Conservation (phyloP, 768 basidiomycete species). For the Clathrus columnatus region DNA sequence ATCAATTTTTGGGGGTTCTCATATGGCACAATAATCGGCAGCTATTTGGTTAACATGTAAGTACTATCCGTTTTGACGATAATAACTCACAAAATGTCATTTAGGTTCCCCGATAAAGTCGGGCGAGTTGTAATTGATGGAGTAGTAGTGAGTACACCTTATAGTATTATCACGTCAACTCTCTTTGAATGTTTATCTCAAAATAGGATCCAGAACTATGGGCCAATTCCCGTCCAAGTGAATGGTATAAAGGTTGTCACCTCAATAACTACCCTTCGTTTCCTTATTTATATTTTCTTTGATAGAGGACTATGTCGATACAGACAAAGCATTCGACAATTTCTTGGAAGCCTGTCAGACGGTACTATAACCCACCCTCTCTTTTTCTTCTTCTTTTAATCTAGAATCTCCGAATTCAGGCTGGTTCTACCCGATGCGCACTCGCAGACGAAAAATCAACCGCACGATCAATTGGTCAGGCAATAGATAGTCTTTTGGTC, state of each 20-base stretch:
- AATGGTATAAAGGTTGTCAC: neutral
- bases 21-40: conserved; percentile 25
- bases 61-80: neutral
- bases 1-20: conserved; percentile 26
- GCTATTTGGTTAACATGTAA: conserved; percentile 27
- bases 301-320: conserved; percentile 19
- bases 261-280: conserved; percentile 9
- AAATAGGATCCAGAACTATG: conserved; percentile 20
- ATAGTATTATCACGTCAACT: neutral
- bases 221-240: conserved; percentile 16
- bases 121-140: conserved; percentile 25
- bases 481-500: conserved; percentile 19
- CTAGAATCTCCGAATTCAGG: conserved; percentile 13
- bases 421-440: conserved; percentile 20
- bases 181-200: neutral
- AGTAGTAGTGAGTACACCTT: conserved; percentile 15
- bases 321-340: conserved; percentile 19
- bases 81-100: neutral
- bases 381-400: neutral
- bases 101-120: conserved; percentile 23
- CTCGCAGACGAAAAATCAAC: conserved; percentile 17
- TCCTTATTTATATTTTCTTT: conserved; percentile 14
- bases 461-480: conserved; percentile 13
- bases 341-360: conserved; percentile 22
- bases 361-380: conserved; percentile 15